Evolutionary conservation across 768 basidiomycete species (phyloP).

Genomic region (Lepiota subincarnata): DNA sequence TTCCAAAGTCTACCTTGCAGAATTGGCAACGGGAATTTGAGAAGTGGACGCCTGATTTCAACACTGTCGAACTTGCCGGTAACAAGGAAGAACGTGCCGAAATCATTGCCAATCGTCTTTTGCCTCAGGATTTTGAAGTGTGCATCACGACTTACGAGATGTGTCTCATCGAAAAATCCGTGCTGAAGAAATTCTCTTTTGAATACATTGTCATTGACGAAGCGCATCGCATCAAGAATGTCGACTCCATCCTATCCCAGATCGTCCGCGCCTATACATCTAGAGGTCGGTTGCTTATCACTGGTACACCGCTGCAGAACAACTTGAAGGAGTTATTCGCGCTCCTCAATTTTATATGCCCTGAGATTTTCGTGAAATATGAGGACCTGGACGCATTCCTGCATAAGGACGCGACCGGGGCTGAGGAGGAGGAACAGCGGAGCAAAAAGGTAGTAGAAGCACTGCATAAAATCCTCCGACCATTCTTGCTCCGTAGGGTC

Average conservation of each 20-base stretch:
- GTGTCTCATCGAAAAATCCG: conserved; percentile 90
- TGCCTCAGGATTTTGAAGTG: conserved; percentile 88
- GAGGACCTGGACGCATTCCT: conserved; percentile 91
- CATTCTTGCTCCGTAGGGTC: conserved; percentile 90
- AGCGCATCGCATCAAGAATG: conserved; percentile 98
- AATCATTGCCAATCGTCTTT: conserved; percentile 71
- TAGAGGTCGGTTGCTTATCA: conserved; percentile 88
- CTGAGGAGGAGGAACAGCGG: conserved; percentile 71
- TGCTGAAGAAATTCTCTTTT: conserved; percentile 91
- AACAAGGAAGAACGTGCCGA: conserved; percentile 86
- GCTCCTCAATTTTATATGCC: conserved; percentile 91
- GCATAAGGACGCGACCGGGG: conserved; percentile 74
- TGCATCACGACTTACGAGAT: conserved; percentile 97
- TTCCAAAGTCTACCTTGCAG: conserved; percentile 97
- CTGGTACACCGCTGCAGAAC: conserved; percentile 96
- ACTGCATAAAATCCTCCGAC: conserved; percentile 92
- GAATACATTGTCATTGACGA: conserved; percentile 99
- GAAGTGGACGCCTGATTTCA: conserved; percentile 88
- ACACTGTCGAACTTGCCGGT: conserved; percentile 76
- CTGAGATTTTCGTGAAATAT: conserved; percentile 92
- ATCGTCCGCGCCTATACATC: conserved; percentile 90
- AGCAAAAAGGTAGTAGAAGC: conserved; percentile 95
- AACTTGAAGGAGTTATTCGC: conserved; percentile 95
- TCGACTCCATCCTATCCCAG: conserved; percentile 91
- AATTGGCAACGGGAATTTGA: conserved; percentile 96